Evolutionary conservation across 495 filamentous ascomycete species (phyloP), one percentile per base, ranked within the genome.

Genomic region (Hyaloscypha finlandica): DNA sequence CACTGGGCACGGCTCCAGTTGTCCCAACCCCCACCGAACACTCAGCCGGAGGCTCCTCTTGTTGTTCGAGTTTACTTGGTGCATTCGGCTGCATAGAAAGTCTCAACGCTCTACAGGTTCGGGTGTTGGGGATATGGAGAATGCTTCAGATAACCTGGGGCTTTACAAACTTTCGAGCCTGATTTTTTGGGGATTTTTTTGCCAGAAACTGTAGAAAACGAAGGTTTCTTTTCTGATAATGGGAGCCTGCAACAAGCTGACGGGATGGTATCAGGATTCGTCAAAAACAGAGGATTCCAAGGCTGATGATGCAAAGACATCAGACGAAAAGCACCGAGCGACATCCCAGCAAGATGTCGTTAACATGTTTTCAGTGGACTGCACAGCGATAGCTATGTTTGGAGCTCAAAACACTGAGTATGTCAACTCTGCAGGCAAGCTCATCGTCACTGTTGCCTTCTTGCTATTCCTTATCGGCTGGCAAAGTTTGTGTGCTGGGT

Each of bases 401-500:
- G 53, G 53, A 4, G n/a, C 19, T 6, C 22, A 56, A 29, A 56
- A 56, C 16, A 56, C 53, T 8, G 53, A 56, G 30, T 56, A 56
- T 56, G 53, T 56, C 53, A 56, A 56, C 30, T 25, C n/a, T 56
- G 53, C 20, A 56, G 53, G 53, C 0, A 88, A 88, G 6, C 80
- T 87, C 22, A 70, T 70, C 8, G 32, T 69, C 35, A 35, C 67
- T 25, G 35, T 69, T 20, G 20, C 30, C 9, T 69, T 69, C 42
- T 51, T 69, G 12, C 14, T 65, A 2, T n/a, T 25, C 12, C 51
- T 69, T 12, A 59, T 69, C 6, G 67, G 67, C 31, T 69, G 67
- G 67, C 51, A 59, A 53, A 51, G 32, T 35, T 14, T 65, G 29
- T 30, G 89, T 11, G 85, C 89, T 8, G 92, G 92, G 11, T 79